phyloP scores from a whole-genome alignment of 805 yeast genomes.

The Kazachstania kunashirensis region DNA sequence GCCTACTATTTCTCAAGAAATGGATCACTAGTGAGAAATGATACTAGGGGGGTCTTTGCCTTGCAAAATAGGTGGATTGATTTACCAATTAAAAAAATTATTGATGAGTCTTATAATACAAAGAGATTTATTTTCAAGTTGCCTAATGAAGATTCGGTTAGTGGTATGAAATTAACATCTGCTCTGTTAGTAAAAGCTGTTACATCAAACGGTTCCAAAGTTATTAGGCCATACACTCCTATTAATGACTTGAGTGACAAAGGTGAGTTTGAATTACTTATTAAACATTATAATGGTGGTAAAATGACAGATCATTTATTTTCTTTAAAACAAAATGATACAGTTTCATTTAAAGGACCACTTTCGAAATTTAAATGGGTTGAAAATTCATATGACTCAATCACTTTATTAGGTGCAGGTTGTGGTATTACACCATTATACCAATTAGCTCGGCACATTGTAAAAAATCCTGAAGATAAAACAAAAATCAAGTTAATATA shows the following conservation, averaged over 20 bases:
- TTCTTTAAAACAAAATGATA: conserved; percentile 63
- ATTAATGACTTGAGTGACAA: conserved; percentile 54
- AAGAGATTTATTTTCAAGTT: conserved; percentile 62
- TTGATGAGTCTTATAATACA: conserved; percentile 49
- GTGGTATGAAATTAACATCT: conserved; percentile 75
- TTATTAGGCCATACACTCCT: conserved; percentile 87
- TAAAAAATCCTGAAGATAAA: conserved; percentile 73
- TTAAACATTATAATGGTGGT: conserved; percentile 80
- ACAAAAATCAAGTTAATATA: conserved; percentile 76
- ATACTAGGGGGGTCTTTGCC: too few relatives aligned
- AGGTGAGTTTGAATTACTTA: conserved; percentile 70
- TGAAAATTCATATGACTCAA: conserved; percentile 70
- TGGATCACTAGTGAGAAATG: conserved; percentile 7
- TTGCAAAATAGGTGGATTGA: conserved; percentile 36
- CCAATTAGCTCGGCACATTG: conserved; percentile 70
- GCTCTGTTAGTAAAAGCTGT: conserved; percentile 70
- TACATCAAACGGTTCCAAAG: conserved; percentile 74
- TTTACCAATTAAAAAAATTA: conserved; percentile 38
- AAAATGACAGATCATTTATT: conserved; percentile 70
- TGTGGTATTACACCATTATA: conserved; percentile 93
- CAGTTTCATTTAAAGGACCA: conserved; percentile 89
- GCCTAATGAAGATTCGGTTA: conserved; percentile 50
- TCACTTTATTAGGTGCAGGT: conserved; percentile 89
- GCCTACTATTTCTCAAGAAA: conserved; percentile 6
- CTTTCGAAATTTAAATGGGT: conserved; percentile 82